Evolutionary conservation across 768 basidiomycete species (phyloP).

Genomic region (Clitopilus passeckerianus): DNA sequence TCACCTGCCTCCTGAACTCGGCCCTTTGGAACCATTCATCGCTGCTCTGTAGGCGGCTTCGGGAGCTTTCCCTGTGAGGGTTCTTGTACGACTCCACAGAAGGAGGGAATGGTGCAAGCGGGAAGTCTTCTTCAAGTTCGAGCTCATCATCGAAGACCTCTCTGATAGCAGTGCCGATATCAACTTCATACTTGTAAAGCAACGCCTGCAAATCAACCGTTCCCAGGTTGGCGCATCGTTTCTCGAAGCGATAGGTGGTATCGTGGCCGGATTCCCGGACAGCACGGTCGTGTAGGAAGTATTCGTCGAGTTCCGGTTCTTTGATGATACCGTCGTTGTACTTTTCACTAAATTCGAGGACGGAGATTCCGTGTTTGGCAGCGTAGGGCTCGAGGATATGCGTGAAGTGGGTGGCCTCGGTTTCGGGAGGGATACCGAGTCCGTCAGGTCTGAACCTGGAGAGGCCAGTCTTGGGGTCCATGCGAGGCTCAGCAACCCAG

Average conservation of each 20-base stretch:
- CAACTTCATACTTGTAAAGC: constrained; percentile 97
- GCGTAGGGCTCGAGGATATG: constrained; percentile 96
- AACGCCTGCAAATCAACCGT: constrained; percentile 95
- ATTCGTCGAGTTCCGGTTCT: constrained; percentile 91
- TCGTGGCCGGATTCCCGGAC: constrained; percentile 97
- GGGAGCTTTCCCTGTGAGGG: constrained; percentile 55
- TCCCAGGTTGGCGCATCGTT: constrained; percentile 93
- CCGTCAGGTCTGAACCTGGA: constrained; percentile 94
- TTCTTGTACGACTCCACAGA: constrained; percentile 65
- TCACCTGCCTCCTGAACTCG: constrained; percentile 73
- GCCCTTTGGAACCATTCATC: constrained; percentile 94
- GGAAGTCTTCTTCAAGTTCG: constrained; percentile 89
- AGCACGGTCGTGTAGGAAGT: constrained; percentile 94
- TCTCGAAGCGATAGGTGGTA: constrained; percentile 96
- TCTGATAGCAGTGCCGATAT: constrained; percentile 96
- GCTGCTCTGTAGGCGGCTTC: constrained; percentile 59
- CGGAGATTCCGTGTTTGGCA: constrained; percentile 83
- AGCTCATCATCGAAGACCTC: constrained; percentile 93
- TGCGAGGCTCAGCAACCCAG: constrained; percentile 92
- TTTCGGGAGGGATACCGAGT: constrained; percentile 95
- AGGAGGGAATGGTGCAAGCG: constrained; percentile 88
- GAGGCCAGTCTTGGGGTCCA: constrained; percentile 91
- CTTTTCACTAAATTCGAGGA: constrained; percentile 94
- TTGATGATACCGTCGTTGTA: constrained; percentile 83
- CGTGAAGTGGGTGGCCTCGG: constrained; percentile 97